Percentiles rank a stretch among this genome's conserved stretches.
Conservation (phyloP, 768 basidiomycete species). For the Suillus spraguei region DNA sequence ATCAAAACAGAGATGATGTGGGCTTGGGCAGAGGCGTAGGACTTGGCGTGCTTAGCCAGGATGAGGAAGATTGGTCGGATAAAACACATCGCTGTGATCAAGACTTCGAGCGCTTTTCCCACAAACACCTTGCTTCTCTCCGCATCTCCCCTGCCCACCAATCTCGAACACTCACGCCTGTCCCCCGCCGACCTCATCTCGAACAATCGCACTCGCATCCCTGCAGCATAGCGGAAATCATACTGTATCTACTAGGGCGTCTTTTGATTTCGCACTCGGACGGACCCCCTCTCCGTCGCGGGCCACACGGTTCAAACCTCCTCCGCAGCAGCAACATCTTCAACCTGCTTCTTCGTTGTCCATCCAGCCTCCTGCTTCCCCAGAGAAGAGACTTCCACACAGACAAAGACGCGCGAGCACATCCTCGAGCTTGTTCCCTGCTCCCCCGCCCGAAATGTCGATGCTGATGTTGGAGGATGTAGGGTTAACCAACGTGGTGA, state of each 20-base stretch:
- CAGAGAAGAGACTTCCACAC: not conserved
- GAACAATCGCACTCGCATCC: constrained; percentile 27
- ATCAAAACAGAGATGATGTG: constrained; percentile 6
- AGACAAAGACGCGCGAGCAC: constrained; percentile 38
- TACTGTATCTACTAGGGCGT: not conserved
- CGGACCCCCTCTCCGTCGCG: constrained; percentile 1
- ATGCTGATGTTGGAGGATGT: constrained; percentile 53
- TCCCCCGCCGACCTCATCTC: constrained; percentile 23
- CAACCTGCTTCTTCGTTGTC: not conserved
- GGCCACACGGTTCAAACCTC: not conserved
- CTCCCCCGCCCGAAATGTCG: constrained; percentile 73
- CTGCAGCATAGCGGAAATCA: constrained; percentile 3
- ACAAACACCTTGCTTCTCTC: not conserved
- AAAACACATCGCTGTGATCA: constrained; percentile 3
- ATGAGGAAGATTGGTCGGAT: not conserved
- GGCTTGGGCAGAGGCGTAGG: constrained; percentile 4
- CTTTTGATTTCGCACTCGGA: not conserved
- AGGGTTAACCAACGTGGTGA: constrained; percentile 14
- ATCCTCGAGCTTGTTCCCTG: constrained; percentile 65
- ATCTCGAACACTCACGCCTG: constrained; percentile 1
- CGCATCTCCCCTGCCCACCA: not conserved
- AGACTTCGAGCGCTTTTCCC: not conserved
- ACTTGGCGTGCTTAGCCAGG: not conserved
- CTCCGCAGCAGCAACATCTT: not conserved
- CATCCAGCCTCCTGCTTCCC: constrained; percentile 1